A percentile compares a stretch with the other conserved stretches of the same genome.
phyloP scores from a whole-genome alignment of 495 filamentous ascomycete species.

The Endocarpon pusillum region DNA sequence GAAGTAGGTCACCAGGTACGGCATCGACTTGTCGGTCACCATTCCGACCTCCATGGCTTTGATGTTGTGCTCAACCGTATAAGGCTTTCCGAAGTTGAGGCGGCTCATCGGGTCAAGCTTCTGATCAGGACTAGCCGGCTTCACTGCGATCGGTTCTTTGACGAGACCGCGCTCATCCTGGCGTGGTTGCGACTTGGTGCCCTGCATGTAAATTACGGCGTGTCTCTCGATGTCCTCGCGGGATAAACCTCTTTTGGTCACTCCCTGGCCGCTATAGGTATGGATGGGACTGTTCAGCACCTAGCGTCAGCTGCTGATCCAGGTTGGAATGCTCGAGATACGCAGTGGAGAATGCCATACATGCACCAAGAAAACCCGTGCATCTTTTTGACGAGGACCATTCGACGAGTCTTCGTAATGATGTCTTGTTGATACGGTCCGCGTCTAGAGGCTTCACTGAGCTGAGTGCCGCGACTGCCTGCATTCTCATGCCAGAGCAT shows the following conservation, averaged over 20 bases:
- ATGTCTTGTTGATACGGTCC: conserved; percentile 12
- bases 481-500: conserved; percentile 19
- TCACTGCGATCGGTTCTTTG: conserved; percentile 19
- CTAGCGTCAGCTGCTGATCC: too few relatives aligned
- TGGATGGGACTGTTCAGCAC: conserved; percentile 17
- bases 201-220: conserved; percentile 20
- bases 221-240: conserved; percentile 12
- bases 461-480: conserved; percentile 4
- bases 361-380: conserved; percentile 16
- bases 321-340: too few relatives aligned
- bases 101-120: conserved; percentile 23
- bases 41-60: conserved; percentile 24
- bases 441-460: conserved; percentile 4
- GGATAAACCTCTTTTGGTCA: conserved; percentile 18
- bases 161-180: conserved; percentile 13
- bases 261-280: conserved; percentile 20
- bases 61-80: conserved; percentile 31
- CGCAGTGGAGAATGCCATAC: too few relatives aligned
- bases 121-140: conserved; percentile 9
- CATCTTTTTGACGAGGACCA: conserved; percentile 16
- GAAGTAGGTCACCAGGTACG: conserved; percentile 14
- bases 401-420: conserved; percentile 18
- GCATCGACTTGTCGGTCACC: conserved; percentile 13
- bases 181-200: conserved; percentile 3
- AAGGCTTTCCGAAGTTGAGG: conserved; percentile 29